Evolutionary conservation across 116 monocot genomes (phyloP), one percentile per base, ranked within the genome.

Genomic region (Posidonia oceanica): DNA sequence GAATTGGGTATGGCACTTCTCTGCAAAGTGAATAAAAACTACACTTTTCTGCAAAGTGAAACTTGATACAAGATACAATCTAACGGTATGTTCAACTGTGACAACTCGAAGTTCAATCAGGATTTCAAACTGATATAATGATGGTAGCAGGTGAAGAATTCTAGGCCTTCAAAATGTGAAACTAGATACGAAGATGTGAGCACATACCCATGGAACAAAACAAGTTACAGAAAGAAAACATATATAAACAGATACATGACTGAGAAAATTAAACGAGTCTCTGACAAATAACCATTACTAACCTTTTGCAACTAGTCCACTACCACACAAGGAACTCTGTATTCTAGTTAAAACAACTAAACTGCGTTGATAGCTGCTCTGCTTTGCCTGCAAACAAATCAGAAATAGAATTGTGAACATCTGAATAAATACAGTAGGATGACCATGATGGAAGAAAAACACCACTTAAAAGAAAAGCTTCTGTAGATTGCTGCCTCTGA

Each of bases 301-400:
- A 94, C 93, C 89, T 87, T 79, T 62, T 40, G 54, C 58, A 69
- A 74, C 64, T 40, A 83, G 60, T 13, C 80, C 65, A 65, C 64
- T 74, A 17, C 84, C 72, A 61, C 60, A 70, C 54, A 94, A 76
- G 7, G 74, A 83, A 70, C 53, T 72, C 14, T 72, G 77, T 39
- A 94, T 69, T 85, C 94, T 83, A 55, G 80, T 80, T 37, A 94
- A 48, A 68, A 94, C 84, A 61, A 76, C 82, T 55, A 90, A 66
- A 21, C 81, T 94, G 10, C 87, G 85, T 56, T 90, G 94, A 61
- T 80, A 94, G 53, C 83, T 82, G 39, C 71, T 87, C 82, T 94
- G 94, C 54, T 73, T 80, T 65, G 87, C 87, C 94, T 94, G 61
- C 17, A 59, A 74, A 52, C 61, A 71, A 59, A 56, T 66, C 4